Evolutionary conservation across 2,329 filamentous ascomycete genomes (phyloP).

Genomic region (Tolypocladium guangdongense): DNA sequence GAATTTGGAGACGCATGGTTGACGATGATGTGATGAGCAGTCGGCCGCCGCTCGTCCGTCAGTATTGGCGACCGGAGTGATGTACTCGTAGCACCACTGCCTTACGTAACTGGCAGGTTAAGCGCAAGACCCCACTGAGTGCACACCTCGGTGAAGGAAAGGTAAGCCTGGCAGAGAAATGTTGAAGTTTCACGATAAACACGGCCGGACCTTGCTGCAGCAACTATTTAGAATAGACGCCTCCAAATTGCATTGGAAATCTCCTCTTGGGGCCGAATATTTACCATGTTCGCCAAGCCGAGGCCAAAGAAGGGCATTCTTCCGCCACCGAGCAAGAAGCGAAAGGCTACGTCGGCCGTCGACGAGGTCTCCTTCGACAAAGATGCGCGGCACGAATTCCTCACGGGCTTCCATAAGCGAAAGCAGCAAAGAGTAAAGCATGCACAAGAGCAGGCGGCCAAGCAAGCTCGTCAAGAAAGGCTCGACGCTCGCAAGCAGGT

Average conservation of each 20-base stretch:
- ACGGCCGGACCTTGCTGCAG: not conserved
- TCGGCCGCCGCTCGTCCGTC: conserved; percentile 2
- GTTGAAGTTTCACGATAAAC: not conserved
- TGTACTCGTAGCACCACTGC: conserved; percentile 7
- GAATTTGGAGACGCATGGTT: conserved; percentile 43
- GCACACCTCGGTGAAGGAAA: conserved; percentile 3
- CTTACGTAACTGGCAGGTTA: conserved; percentile 18
- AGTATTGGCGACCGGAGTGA: no score
- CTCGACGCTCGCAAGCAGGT: conserved; percentile 68
- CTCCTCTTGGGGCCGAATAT: not conserved
- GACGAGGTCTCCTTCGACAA: conserved; percentile 83
- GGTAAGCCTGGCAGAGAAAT: not conserved
- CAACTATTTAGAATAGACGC: not conserved
- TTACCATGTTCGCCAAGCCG: conserved; percentile 42
- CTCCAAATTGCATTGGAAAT: not conserved
- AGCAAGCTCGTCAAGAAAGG: conserved; percentile 67
- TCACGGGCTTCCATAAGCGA: conserved; percentile 95
- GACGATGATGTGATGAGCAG: conserved; percentile 2
- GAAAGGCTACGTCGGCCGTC: conserved; percentile 47
- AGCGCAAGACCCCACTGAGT: conserved; percentile 5
- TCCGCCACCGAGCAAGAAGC: conserved; percentile 52
- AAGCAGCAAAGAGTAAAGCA: conserved; percentile 76
- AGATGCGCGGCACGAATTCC: conserved; percentile 68
- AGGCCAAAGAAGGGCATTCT: conserved; percentile 47
- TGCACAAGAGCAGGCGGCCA: conserved; percentile 71